phyloP scores from a whole-genome alignment of 1,284 basidiomycete genomes.

The Moesziomyces sp. region DNA sequence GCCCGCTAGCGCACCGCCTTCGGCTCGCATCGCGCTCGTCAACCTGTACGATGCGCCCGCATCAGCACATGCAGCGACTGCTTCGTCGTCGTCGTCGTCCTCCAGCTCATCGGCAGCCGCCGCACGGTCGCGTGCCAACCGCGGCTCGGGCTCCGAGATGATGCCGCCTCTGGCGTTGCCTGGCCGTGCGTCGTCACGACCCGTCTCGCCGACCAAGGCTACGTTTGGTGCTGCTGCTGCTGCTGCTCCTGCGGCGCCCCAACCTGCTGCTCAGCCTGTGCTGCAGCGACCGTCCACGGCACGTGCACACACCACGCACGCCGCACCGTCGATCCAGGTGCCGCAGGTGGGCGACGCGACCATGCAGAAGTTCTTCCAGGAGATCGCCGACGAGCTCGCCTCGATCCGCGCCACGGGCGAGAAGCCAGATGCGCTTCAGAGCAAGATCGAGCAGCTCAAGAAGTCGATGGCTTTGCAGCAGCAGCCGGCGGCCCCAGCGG shows the following conservation, averaged over 20 bases:
- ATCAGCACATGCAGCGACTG: constrained; percentile 9
- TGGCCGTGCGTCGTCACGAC: constrained; percentile 43
- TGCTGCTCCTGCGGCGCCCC: constrained; percentile 5
- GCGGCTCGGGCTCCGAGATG: constrained; percentile 37
- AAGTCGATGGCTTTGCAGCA: constrained; percentile 61
- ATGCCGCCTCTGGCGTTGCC: constrained; percentile 40
- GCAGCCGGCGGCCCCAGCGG: constrained; percentile 16
- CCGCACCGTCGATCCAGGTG: constrained; percentile 52
- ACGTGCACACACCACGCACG: constrained; percentile 47
- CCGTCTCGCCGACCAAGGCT: constrained; percentile 45
- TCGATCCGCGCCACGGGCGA: constrained; percentile 70
- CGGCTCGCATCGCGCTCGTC: constrained; percentile 29
- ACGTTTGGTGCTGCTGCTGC: constrained; percentile 20
- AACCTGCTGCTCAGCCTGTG: constrained; percentile 16
- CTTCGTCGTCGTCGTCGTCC: constrained; percentile 18
- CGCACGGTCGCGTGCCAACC: constrained; percentile 28
- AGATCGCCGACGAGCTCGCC: constrained; percentile 82
- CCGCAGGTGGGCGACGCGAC: constrained; percentile 72
- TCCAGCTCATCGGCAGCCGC: constrained; percentile 14
- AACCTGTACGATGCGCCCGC: constrained; percentile 33
- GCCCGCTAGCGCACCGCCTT: constrained; percentile 22
- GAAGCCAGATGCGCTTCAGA: constrained; percentile 69
- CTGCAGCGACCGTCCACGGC: constrained; percentile 42
- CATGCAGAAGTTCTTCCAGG: constrained; percentile 81
- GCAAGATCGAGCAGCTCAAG: constrained; percentile 68